Evolutionary conservation across 1,139 yeast species (phyloP), one percentile per base, ranked within the genome.

Genomic region (Wickerhamiella infanticola): DNA sequence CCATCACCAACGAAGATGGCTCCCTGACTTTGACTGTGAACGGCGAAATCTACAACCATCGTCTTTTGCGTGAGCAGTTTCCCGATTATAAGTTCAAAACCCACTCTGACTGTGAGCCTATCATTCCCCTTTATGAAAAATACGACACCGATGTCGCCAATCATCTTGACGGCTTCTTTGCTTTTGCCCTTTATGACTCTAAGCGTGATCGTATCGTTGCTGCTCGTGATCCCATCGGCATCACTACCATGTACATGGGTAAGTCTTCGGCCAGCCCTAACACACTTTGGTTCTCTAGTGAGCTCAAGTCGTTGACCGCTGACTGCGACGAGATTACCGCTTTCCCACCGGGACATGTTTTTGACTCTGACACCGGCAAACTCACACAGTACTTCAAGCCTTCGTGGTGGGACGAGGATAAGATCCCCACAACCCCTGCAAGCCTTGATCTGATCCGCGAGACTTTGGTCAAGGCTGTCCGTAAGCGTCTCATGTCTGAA

Each of bases 401-500:
- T 56, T 64, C 79, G 48, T 90, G 99, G 99, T 81, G 94, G 84
- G 94, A 86, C 59, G 90, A 73, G 54, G 55, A 69, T 46, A 73
- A 72, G 63, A 72, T 82, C 52, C 95, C 98, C 54, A 64, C 80
- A 41, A 73, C 73, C 50, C 82, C 78, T 45, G 84, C 81, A 42
- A 95, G 88, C 63, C 77, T 70, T 62, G 75, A 65, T 58, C 59
- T 69, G 50, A 75, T 90, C 52, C 81, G 96, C 65, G 82, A 79
- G 59, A 65, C 83, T 44, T 75, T 90, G 61, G 98, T 90, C 67
- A 72, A 81, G 69, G 90, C 98, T 45, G 98, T 90, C 47, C 82
- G 97, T 73, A 93, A 90, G 81, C 81, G 98, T 74, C 76, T 90
- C 61, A 90, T 90, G 98, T 93, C 97, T 47, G 98, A 90, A 70